These are phyloP conservation scores for Solanum raphanifolium DNA, from an alignment of 257 asterid genomes.

Conservation along the genomic window DNA sequence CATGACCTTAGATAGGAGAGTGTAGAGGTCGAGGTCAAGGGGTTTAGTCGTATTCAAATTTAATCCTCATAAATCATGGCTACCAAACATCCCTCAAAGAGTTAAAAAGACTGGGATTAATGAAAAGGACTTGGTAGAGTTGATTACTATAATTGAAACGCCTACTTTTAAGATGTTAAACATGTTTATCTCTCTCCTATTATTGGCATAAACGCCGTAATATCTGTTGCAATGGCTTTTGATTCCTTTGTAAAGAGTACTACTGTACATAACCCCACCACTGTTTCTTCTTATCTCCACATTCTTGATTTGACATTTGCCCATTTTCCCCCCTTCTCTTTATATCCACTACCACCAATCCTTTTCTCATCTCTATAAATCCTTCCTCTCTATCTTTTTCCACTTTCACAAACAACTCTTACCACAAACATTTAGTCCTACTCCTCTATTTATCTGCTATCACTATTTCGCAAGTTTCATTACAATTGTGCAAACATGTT, in stretches of 20 bases:
- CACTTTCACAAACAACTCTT: background rate
- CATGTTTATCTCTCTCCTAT: background rate
- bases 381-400: slow-evolving; percentile 7
- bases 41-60: background rate
- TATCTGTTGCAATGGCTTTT: background rate
- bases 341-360: background rate
- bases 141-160: background rate
- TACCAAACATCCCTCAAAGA: background rate
- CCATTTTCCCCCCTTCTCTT: slow-evolving; percentile 6
- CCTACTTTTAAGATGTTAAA: background rate
- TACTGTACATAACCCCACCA: background rate
- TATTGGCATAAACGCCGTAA: background rate
- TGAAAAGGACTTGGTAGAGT: background rate
- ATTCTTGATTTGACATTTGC: slow-evolving; percentile 12
- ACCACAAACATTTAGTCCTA: background rate
- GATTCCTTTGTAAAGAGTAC: background rate
- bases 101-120: background rate
- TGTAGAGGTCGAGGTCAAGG: background rate
- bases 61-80: background rate
- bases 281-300: background rate
- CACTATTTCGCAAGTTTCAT: background rate
- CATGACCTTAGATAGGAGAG: too few relatives aligned
- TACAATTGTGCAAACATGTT: background rate
- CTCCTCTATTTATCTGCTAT: background rate
- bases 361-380: slow-evolving; percentile 5